These are phyloP conservation scores for Ogataea zsoltii DNA, from an alignment of 805 yeast genomes.

Conservation along the genomic window DNA sequence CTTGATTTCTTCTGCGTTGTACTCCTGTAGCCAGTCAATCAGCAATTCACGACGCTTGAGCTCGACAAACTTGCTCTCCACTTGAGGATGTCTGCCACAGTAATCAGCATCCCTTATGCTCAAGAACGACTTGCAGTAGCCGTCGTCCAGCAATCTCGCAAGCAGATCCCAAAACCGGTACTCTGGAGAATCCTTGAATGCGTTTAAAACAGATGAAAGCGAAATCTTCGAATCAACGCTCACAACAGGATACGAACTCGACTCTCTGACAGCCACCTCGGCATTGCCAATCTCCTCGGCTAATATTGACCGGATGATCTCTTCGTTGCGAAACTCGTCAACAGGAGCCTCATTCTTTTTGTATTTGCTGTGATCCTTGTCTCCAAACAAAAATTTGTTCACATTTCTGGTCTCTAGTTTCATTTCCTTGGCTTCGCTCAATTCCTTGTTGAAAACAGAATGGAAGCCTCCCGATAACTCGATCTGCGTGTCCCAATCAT, in stretches of 20 bases:
- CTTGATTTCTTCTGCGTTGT: conserved; percentile 39
- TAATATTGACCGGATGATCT: conserved; percentile 12
- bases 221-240: conserved; percentile 30
- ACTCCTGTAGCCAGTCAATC: conserved; percentile 56
- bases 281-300: conserved; percentile 15
- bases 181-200: conserved; percentile 23
- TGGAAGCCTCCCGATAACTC: conserved; percentile 48
- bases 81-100: conserved; percentile 8
- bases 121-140: conserved; percentile 19
- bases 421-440: conserved; percentile 15
- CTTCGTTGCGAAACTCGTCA: conserved; percentile 7
- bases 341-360: conserved; percentile 11
- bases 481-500: conserved; percentile 67
- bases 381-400: conserved; percentile 22
- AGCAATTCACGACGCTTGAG: conserved; percentile 46
- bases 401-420: conserved; percentile 22
- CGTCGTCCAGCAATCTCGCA: conserved; percentile 60
- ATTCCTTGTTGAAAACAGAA: conserved; percentile 38
- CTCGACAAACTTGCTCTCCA: conserved; percentile 18
- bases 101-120: conserved; percentile 7
- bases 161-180: conserved; percentile 53
- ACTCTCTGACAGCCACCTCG: conserved; percentile 8
- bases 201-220: conserved; percentile 31
- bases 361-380: conserved; percentile 14
- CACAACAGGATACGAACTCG: conserved; percentile 41